These are phyloP conservation scores for Dactylonectria macrodidyma DNA, from an alignment of 2,329 filamentous ascomycete genomes.

Conservation along the genomic window DNA sequence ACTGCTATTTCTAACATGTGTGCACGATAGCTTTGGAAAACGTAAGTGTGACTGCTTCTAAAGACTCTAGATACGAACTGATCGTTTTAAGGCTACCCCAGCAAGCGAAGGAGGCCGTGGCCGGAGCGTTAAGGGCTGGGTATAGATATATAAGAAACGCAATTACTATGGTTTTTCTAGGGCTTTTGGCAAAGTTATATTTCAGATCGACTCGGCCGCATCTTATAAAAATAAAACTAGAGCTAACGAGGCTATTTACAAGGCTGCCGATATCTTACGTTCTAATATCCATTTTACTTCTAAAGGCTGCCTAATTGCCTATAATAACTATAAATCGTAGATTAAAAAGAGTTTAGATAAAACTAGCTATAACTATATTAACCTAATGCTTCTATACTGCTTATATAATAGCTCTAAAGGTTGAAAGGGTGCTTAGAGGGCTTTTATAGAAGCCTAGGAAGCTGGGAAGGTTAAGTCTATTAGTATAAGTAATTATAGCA, in stretches of 20 bases:
- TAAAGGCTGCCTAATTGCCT: not conserved
- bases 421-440: conserved; percentile 76
- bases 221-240: not conserved
- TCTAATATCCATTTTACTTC: not conserved
- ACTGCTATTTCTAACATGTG: not conserved
- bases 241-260: not conserved
- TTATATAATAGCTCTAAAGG: conserved; percentile 67
- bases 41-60: not conserved
- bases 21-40: not conserved
- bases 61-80: not conserved
- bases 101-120: not conserved
- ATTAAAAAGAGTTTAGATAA: not conserved
- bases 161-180: not conserved
- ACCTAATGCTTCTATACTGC: conserved; percentile 79
- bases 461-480: conserved; percentile 75
- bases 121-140: not conserved
- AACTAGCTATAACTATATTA: conserved; percentile 69
- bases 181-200: not conserved
- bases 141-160: not conserved
- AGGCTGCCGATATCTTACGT: not conserved
- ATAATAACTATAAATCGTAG: not conserved
- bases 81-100: not conserved
- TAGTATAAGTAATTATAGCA: conserved; percentile 80
- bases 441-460: conserved; percentile 72
- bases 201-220: not conserved